phyloP scores from a whole-genome alignment of 2,329 filamentous ascomycete genomes.

The Acephala macrosclerotiorum region DNA sequence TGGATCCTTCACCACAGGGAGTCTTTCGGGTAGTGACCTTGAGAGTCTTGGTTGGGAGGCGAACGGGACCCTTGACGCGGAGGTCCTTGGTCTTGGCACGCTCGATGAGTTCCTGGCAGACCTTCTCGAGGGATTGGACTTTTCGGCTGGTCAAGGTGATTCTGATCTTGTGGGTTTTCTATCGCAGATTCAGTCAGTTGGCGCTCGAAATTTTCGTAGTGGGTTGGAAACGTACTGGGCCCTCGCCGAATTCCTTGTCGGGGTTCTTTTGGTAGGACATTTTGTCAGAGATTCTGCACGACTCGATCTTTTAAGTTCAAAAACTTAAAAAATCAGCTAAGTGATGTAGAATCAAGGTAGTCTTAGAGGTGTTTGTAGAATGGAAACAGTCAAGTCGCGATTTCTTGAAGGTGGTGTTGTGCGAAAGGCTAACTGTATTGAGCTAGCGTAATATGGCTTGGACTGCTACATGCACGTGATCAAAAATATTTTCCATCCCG shows the following conservation, averaged over 20 bases:
- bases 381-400: too few relatives aligned
- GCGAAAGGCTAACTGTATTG: too few relatives aligned
- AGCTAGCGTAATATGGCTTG: too few relatives aligned
- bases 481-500: too few relatives aligned
- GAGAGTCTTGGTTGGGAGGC: conserved; percentile 95
- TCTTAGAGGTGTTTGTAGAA: too few relatives aligned
- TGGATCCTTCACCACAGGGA: conserved; percentile 98
- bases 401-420: too few relatives aligned
- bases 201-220: not conserved
- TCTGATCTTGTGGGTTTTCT: conserved; percentile 97
- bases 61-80: conserved; percentile 97
- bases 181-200: conserved; percentile 10
- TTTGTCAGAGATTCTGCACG: conserved; percentile 70
- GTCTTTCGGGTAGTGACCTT: conserved; percentile 87
- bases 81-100: conserved; percentile 98
- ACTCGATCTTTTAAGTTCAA: conserved; percentile 72
- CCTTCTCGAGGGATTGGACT: conserved; percentile 95
- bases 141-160: conserved; percentile 97
- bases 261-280: conserved; percentile 92
- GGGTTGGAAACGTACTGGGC: conserved; percentile 68
- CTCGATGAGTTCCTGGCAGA: conserved; percentile 97
- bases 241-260: conserved; percentile 90
- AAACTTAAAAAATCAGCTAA: conserved; percentile 68
- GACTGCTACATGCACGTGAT: too few relatives aligned
- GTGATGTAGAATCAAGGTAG: conserved; percentile 71